Base-by-base conservation (phyloP, 2,329 filamentous ascomycete genomes). In the Alternaria angustiovoidea region DNA sequence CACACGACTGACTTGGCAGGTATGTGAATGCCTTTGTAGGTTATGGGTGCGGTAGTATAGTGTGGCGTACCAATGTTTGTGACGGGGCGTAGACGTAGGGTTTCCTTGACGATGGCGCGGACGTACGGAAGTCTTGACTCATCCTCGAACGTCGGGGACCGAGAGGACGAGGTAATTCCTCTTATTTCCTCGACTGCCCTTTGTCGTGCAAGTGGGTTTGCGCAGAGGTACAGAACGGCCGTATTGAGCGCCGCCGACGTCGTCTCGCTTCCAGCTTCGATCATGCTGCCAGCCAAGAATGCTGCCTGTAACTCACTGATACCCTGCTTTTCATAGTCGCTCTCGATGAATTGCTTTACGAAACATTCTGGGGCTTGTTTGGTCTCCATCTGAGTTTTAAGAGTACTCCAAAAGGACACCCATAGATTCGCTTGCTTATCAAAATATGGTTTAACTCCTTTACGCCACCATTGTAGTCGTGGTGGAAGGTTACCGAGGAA, bases 21-120 rank as follows among this genome's bases (percentile, higher is more conserved):
- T 54, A 84, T 83, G 6, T 75, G 66, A n/a, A 77, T 78, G 28
- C 63, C 75, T 0, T 83, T 80, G 18, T 83, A 78, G 0, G 69
- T 67, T 7, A 82, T 61, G 61, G 81, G 69, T 52, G 78, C 71
- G 20, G 69, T 77, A 5, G 71, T 72, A 26, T 68, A 74, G 56
- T 79, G 78, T 2, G 76, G 75, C 1, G 75, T 70, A 8, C 72
- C 73, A 12, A 78, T 74, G n/a, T 72, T 75, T 6, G 73, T 72
- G 2, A 76, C 72, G 1, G 76, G 75, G 5, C 72, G 65, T 41
- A 77, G 69, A 1, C 79, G 79, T 32, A 87, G 80, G 20, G 85
- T 83, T 14, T 82, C 80, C 0, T 79, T 78, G 20, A 78, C 68
- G 11, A 78, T 74, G 52, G 75, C 74, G 24, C 73, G 66, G 24